These are phyloP conservation scores for Aureococcus anophagefferens DNA, from an alignment of 108 stramenopile species.

Conservation along the genomic window DNA sequence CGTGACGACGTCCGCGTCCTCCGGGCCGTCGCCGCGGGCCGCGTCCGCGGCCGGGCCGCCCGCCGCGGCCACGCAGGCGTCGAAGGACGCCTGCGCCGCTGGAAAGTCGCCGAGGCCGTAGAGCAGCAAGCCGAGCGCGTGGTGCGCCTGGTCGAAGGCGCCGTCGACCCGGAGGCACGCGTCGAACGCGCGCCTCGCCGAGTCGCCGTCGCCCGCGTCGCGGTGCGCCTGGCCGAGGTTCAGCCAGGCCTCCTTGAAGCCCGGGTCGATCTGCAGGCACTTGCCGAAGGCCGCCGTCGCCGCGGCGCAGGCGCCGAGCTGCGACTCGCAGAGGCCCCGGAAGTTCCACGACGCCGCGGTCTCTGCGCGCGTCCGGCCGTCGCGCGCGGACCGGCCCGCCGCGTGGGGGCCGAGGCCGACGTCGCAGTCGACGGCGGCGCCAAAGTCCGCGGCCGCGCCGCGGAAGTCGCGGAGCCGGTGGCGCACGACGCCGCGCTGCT, in stretches of 20 bases:
- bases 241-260: slow-evolving; percentile 21
- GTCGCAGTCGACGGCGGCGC: background rate
- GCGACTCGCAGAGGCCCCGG: slow-evolving; percentile 21
- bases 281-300: slow-evolving; percentile 7
- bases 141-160: slow-evolving; percentile 12
- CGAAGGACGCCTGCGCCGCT: slow-evolving; percentile 18
- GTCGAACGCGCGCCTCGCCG: slow-evolving; percentile 19
- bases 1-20: slow-evolving; percentile 19
- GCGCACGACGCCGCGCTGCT: background rate
- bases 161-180: slow-evolving; percentile 10
- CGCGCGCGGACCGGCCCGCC: too few species aligned
- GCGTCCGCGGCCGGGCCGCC: background rate
- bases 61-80: slow-evolving; percentile 6
- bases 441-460: background rate
- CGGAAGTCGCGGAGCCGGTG: background rate
- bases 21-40: too few species aligned
- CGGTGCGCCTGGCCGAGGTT: slow-evolving; percentile 19
- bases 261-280: slow-evolving; percentile 12
- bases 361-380: slow-evolving; percentile 1
- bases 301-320: slow-evolving; percentile 15
- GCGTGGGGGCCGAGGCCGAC: background rate
- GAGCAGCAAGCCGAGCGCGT: slow-evolving; percentile 16
- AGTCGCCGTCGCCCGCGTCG: slow-evolving; percentile 15
- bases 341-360: slow-evolving; percentile 18
- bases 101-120: slow-evolving; percentile 22